Evolutionary conservation across 2,329 filamentous ascomycete species (phyloP), one percentile per base, ranked within the genome.

Genomic region (Claviceps humidiphila): DNA sequence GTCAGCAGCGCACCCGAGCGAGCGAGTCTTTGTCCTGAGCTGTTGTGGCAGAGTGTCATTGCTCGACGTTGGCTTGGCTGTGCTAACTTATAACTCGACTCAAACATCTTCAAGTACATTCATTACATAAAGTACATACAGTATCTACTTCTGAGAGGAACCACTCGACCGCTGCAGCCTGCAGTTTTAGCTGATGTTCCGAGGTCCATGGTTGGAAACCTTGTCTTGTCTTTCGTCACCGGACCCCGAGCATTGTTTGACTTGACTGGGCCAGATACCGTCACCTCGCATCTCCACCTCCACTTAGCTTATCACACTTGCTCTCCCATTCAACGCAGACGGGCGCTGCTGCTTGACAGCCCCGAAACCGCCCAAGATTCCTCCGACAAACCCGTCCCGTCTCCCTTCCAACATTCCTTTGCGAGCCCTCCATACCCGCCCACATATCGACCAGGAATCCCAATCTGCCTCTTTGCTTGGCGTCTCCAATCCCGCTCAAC

Each of bases 341-440:
- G 72, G 79, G 83, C 77, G 84, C 83, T 87, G 83, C 82, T 82
- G 79, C 77, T 71, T 70, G 71, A 78, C 85, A 90, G 87, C 86
- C 84, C 82, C 76, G 77, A 69, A 67, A 71, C 74, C 76, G 75
- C 78, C 77, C 89, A 96, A 81, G 72, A 96, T 96, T 95, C 80
- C 87, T 81, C 76, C 82, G 66, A 73, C 78, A 78, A 77, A 71
- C 60, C 75, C 75, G 62, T 77, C 76, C 70, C 82, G 83, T 73
- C 82, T 87, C 59, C 78, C 80, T 68, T 87, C 87, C 71, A 88
- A 87, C 72, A 95, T 96, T 68, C 90, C 90, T 63, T 79, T 96
- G 64, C 86, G 87, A 69, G 85, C 84, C 63, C 75, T 96, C 62
- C 66, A 75, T 58, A 66, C 68, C 45, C 66, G 65, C 51, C 57